Evolutionary conservation across 2,329 filamentous ascomycete genomes (phyloP), one percentile per base, ranked within the genome.

Genomic region (Neonectria ditissima): DNA sequence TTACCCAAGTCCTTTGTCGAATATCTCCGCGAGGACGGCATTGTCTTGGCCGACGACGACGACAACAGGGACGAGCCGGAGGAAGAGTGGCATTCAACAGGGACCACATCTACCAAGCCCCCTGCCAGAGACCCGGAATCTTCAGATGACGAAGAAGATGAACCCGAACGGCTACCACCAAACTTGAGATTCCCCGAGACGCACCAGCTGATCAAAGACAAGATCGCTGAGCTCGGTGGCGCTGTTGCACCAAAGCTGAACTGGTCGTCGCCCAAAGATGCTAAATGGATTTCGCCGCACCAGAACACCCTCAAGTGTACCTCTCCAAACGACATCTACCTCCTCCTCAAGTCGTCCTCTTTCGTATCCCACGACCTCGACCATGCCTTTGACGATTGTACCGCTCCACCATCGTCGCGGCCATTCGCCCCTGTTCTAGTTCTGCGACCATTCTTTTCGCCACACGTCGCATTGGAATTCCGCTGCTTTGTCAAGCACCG

Each of bases 211-310:
- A 93, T 99, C 77, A 91, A 90, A 76, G 83, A 87, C 24, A 92
- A 87, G 44, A 97, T 99, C 66, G 80, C 84, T 13, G 91, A 94
- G 71, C 86, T 98, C 1, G 94, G 93, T 16, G 95, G 95, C 63
- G 89, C 90, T 64, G 94, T 97, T 9, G 90, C 92, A 2, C 96
- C 96, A 1, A 99, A 99, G 79, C 83, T 99, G 50, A 98, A 98
- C 81, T 99, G 96, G 96, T 97, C 94, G 6, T 91, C 94, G 4
- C 96, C 96, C 4, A 97, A 97, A 78, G 96, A 99, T 76, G 96
- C 96, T 9, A 93, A 92, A 22, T 97, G 94, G 91, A 97, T 99
- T 78, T 89, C 86, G 80, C 90, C 80, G 80, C 77, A 95, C 85
- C 79, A 90, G 73, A 99, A 99, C 79, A 97, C 92, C 50, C 91